A percentile compares a stretch with the other conserved stretches of the same genome.
These are phyloP conservation scores for Jacaranda mimosifolia DNA, from an alignment of 257 asterid genomes.

Conservation along the genomic window DNA sequence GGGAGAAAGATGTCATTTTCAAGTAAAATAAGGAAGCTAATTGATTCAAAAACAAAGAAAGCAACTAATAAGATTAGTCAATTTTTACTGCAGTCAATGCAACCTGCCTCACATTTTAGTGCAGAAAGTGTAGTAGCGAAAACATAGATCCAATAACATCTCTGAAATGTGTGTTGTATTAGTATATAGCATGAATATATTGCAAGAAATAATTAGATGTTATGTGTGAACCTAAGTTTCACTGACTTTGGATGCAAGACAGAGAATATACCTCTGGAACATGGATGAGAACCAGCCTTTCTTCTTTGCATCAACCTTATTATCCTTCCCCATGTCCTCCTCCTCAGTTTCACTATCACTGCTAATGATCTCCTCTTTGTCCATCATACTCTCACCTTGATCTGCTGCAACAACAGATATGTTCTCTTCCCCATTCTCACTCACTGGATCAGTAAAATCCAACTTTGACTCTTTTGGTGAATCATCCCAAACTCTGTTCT, in stretches of 20 bases:
- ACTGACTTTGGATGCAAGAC: background rate
- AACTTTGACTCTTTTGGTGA: constrained; percentile 67
- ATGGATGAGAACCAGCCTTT: constrained; percentile 97
- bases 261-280: constrained; percentile 75
- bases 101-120: background rate
- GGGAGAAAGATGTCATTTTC: constrained; percentile 4
- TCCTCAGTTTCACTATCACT: constrained; percentile 85
- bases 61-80: background rate
- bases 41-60: background rate
- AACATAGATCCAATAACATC: background rate
- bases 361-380: constrained; percentile 82
- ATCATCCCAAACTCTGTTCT: constrained; percentile 90
- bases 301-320: constrained; percentile 63
- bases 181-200: background rate
- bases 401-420: constrained; percentile 62
- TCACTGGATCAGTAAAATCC: constrained; percentile 83
- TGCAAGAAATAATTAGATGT: background rate
- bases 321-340: constrained; percentile 59
- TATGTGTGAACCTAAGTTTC: constrained; percentile 1
- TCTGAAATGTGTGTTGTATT: constrained; percentile 12
- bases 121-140: background rate
- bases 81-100: background rate
- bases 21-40: background rate
- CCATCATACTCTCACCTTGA: constrained; percentile 97
- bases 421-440: constrained; percentile 77